These are phyloP conservation scores for Cercospora zeina DNA, from an alignment of 2,329 filamentous ascomycete species.

Conservation along the genomic window DNA sequence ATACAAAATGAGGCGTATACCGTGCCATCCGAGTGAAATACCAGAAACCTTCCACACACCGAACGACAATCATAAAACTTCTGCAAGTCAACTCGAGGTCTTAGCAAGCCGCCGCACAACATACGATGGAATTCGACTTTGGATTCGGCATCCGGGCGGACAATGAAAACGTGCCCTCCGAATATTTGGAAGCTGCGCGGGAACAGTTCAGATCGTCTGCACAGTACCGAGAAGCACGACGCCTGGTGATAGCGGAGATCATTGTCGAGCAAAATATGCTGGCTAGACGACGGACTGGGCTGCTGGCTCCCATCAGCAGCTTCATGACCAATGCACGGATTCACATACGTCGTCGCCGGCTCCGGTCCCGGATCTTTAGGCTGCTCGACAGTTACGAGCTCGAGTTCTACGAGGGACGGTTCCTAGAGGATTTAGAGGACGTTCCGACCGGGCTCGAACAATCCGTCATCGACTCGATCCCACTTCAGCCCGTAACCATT, in stretches of 20 bases:
- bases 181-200: neutral
- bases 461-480: neutral
- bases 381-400: neutral
- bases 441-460: neutral
- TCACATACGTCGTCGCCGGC: neutral
- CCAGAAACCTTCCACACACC: neutral
- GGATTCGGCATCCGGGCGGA: neutral
- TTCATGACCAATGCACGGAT: neutral
- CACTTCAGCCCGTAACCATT: neutral
- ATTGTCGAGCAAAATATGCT: too few species aligned
- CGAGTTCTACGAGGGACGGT: neutral
- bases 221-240: neutral
- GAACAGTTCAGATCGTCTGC: neutral
- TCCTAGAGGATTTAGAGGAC: neutral
- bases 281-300: neutral
- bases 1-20: too few species aligned
- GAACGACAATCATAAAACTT: neutral
- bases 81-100: neutral
- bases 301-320: neutral
- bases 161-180: neutral
- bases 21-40: neutral
- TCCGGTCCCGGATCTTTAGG: neutral
- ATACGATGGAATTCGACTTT: neutral
- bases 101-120: neutral
- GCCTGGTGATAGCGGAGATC: neutral